phyloP scores from a whole-genome alignment of 179 eudicot species.

The Actinidia chinensis region DNA sequence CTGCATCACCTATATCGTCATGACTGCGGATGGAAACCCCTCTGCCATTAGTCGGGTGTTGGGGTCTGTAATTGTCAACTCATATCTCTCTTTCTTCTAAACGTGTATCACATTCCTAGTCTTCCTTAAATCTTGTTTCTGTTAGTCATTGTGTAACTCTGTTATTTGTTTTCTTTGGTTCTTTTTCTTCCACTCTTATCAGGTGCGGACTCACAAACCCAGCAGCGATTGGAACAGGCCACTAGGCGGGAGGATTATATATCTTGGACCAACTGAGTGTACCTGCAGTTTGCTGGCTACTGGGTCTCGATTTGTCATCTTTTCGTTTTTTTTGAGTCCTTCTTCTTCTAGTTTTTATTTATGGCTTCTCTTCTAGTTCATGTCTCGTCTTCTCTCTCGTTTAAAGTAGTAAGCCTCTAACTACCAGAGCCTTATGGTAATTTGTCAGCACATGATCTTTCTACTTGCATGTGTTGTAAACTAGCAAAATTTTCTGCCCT shows the following conservation, averaged over 20 bases:
- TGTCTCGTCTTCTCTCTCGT: slow-evolving; percentile 9
- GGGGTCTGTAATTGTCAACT: not conserved
- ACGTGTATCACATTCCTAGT: too few relatives aligned
- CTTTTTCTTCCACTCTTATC: not conserved
- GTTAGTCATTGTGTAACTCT: slow-evolving; percentile 10
- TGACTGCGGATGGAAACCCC: slow-evolving; percentile 8
- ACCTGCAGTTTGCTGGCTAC: too few relatives aligned
- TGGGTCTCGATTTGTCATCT: not conserved
- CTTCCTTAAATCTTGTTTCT: too few relatives aligned
- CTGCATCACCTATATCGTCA: not conserved
- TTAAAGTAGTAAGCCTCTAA: not conserved
- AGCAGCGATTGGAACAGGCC: slow-evolving; percentile 14
- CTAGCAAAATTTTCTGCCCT: too few relatives aligned
- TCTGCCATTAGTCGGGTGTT: not conserved
- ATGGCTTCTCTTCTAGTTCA: slow-evolving; percentile 17
- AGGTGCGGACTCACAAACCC: not conserved
- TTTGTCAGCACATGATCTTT: not conserved
- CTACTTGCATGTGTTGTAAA: too few relatives aligned
- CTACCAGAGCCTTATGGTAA: not conserved
- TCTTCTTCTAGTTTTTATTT: slow-evolving; percentile 6
- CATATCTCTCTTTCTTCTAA: too few relatives aligned
- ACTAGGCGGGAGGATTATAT: not conserved
- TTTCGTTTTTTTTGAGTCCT: not conserved
- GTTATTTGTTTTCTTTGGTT: not conserved
- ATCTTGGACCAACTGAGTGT: not conserved